Base-by-base conservation (phyloP, 2,329 filamentous ascomycete species). In the Diaporthe citriasiana region DNA sequence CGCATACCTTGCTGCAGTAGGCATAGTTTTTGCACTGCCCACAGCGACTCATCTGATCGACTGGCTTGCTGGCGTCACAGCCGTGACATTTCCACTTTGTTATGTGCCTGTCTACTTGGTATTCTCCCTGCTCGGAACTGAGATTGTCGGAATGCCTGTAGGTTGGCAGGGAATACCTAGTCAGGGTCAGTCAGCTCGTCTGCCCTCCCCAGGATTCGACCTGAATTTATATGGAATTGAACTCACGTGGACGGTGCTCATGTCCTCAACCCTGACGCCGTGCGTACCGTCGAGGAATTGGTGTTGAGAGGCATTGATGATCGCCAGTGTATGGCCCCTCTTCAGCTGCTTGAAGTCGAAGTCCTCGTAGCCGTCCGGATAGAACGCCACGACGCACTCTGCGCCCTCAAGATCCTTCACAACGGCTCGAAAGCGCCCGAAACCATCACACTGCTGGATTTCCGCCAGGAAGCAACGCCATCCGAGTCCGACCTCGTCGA, bases 381-480 rank as follows among this genome's bases (percentile, higher is more conserved):
- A 78, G 74, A 79, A 77, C 22, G 74, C 74, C 15, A 78, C 74
- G 13, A 78, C 65, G 35, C 75, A 75, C 2, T 38, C 4, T 4
- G 63, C 0, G 17, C 74, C 77, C 0, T 65, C 35, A 7, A 45
- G n/a, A 35, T 79, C 78, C 59, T 71, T 74, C 33, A 75, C 77
- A 9, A 79, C 60, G 70, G 77, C 68, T 10, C 74, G 70, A 17
- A 71, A 74, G n/a, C 74, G 75, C 19, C 76, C 38, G 30, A 77
- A 42, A 8, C 68, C 76, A 13, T 77, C 56, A n/a, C 53, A 73
- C 1, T 68, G 9, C 25, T 57, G 25, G 33, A 73, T 60, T 75
- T 87, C 86, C 0, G 79, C 82, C 9, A 89, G 89, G 30, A 84
- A 85, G 77, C 89, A 91, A 78, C 6, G 19, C 19, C n/a, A n/a